Conservation (phyloP, 306 rosid genomes). For the Fagus sylvatica region DNA sequence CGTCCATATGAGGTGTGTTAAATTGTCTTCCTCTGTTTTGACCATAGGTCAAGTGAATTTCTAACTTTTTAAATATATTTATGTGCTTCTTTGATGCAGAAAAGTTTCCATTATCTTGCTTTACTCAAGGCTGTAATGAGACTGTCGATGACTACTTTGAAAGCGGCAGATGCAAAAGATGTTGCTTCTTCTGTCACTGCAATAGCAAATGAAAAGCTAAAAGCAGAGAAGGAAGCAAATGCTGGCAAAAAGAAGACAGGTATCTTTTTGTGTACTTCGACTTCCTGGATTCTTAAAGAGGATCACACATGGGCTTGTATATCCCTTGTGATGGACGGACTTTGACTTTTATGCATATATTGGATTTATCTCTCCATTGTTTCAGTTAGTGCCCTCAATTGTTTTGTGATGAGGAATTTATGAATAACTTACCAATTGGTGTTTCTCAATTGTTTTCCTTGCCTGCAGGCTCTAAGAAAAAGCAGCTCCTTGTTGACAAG, state of each 20-base stretch:
- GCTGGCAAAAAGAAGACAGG: slow-evolving; percentile 93
- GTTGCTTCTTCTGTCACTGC: slow-evolving; percentile 85
- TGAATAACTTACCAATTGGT: background rate
- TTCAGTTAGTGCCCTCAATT: background rate
- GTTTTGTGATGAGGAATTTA: background rate
- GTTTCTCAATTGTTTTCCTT: background rate
- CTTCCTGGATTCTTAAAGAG: background rate
- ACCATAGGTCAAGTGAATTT: background rate
- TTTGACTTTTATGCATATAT: no score
- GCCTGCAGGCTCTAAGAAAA: slow-evolving; percentile 73
- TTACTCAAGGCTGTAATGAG: slow-evolving; percentile 83
- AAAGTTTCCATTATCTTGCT: slow-evolving; percentile 75
- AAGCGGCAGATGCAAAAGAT: slow-evolving; percentile 97
- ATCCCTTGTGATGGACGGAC: background rate
- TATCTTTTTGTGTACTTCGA: slow-evolving; percentile 11
- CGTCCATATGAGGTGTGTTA: slow-evolving; percentile 64
- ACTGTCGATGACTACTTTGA: slow-evolving; percentile 70
- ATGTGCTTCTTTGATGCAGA: slow-evolving; percentile 45
- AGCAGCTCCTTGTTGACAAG: slow-evolving; percentile 80
- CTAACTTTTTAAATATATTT: background rate
- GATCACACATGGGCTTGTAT: no score
- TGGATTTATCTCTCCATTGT: background rate
- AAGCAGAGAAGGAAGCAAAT: slow-evolving; percentile 86
- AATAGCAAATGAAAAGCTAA: slow-evolving; percentile 89
- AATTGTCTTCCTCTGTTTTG: background rate